Base-by-base conservation (phyloP, 1,284 basidiomycete species). In the Fomitiporia mediterranea region DNA sequence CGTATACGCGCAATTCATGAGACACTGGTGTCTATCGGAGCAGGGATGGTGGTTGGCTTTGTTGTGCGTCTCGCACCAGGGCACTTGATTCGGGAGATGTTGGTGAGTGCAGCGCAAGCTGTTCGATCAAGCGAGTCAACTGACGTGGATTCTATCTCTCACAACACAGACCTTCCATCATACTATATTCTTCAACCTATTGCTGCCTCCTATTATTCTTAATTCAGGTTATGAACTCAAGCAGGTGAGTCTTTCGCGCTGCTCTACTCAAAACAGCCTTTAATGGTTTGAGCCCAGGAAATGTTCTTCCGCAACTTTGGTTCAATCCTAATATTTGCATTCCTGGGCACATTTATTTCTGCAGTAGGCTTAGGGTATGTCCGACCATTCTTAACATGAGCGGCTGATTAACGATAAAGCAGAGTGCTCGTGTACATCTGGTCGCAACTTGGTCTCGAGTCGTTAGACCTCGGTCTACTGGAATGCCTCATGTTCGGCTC, bases 121-220 rank as follows among this genome's bases (percentile, higher is more conserved):
- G n/a, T 9, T 15, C 27, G 9, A 44, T 13, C 5, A 15, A 27
- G 5, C 19, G n/a, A 9, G 42, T 38, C 40, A 23, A 32, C 43
- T 32, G 35, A 39, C 21, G 38, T 34, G 28, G n/a, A 34, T 28
- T 17, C 30, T 60, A 15, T 35, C 46, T 27, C n/a, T n/a, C n/a
- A n/a, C n/a, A n/a, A n/a, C n/a, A n/a, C n/a, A 94, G 91, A 91
- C 91, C 17, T 98, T 97, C 79, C 94, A 92, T 70, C 94, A 97
- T 68, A 98, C 95, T 2, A 79, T 99, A 56, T 98, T 99, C 80
- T 96, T 99, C 77, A 99, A 99, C 71, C 81, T 98, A 8, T 78
- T 99, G 8, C 82, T 99, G 2, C 97, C 97, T 1, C 97, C 96
- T 0, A 99, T 99, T 70, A 99, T 99, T 67, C 77, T 99, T 40